Conservation (phyloP, 208 protist genomes). For the Porcisia hertigi region DNA sequence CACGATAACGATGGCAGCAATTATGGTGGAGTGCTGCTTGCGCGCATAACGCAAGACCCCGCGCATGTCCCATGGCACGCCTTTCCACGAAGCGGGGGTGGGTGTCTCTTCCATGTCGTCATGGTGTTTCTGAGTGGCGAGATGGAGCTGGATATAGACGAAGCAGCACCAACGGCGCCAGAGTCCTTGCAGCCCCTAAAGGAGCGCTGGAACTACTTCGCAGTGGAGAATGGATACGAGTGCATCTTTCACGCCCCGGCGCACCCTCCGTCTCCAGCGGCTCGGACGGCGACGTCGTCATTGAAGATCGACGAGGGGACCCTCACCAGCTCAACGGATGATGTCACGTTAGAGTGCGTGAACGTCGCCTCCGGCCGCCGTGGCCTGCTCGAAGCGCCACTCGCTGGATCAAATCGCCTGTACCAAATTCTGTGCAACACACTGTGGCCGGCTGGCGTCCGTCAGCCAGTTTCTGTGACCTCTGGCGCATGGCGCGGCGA, state of each 20-base stretch:
- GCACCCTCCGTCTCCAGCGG: not conserved
- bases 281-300: not conserved
- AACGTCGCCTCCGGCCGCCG: slow-evolving; percentile 2
- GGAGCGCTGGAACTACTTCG: slow-evolving; percentile 29
- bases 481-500: not conserved
- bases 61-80: slow-evolving; percentile 49
- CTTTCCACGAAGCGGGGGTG: slow-evolving; percentile 17
- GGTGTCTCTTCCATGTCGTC: slow-evolving; percentile 40
- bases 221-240: slow-evolving; percentile 35
- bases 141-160: too few species aligned
- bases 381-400: slow-evolving; percentile 46
- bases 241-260: slow-evolving; percentile 21
- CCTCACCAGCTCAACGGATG: not conserved
- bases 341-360: slow-evolving; percentile 8
- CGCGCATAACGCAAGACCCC: slow-evolving; percentile 28
- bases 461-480: not conserved
- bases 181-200: slow-evolving; percentile 1
- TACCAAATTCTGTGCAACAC: slow-evolving; percentile 64
- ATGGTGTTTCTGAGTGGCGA: slow-evolving; percentile 26
- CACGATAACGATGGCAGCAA: not conserved
- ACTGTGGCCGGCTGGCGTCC: slow-evolving; percentile 39
- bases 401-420: slow-evolving; percentile 44
- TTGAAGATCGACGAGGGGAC: not conserved
- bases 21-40: slow-evolving; percentile 49
- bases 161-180: not conserved